Base-by-base conservation (phyloP, 2,329 filamentous ascomycete species). In the Exophiala phaeomuriformis region DNA sequence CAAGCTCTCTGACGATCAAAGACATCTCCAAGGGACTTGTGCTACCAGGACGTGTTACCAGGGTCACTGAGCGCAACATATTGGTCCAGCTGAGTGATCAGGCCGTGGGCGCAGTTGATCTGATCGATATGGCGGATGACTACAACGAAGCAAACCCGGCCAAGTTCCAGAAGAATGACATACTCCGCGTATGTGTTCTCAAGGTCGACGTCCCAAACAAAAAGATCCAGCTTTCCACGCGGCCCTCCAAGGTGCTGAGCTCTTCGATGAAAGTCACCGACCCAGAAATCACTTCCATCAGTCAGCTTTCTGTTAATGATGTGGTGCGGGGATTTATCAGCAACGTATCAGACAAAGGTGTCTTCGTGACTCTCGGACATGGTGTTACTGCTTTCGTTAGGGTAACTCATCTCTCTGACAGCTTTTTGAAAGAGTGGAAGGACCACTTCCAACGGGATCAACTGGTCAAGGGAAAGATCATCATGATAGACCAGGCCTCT, bases 371-470 rank as follows among this genome's bases (percentile, higher is more conserved):
- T 29, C 77, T 98, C 2, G 90, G 90, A 41, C 86, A 88, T 12
- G 82, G 85, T 58, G 78, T 95, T 12, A 87, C 86, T 47, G 90
- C 84, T 0, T 85, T 90, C 64, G 86, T 95, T 45, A 85, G 88
- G 62, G 85, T 97, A 49, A 82, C 86, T 6, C 90, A 97, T 67
- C 77, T 98, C 9, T 95, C 90, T 0, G 93, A 98, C 67, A 80
- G 82, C 5, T 98, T 84, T 68, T 73, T 98, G 64, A 97, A 97
- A 70, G 88, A 97, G 57, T 98, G 93, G 93, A 94, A 95, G 72
- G 82, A 87, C 35, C 77, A 84, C 42, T 96, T 91, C 72, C 84
- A 93, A 64, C 74, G 91, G 45, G 89, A 95, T 64, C 90, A 97
- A 70, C 77, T 98, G 4, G 89, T 98, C 50, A 89, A 86, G 69